Evolutionary conservation across 495 filamentous ascomycete species (phyloP), one percentile per base, ranked within the genome.

Genomic region (Penicillium cataractarum): DNA sequence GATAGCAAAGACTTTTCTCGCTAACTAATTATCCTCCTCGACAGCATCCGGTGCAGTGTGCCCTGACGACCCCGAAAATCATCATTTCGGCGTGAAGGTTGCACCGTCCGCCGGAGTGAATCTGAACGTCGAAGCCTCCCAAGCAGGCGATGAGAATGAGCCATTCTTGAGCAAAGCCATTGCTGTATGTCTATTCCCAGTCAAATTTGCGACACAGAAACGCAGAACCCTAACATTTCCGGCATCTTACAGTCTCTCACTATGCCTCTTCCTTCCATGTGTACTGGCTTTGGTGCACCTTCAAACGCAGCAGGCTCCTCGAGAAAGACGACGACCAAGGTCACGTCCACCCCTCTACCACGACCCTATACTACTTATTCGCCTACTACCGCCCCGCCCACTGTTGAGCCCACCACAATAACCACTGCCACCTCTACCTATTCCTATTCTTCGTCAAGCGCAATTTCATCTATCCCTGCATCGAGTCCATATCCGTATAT

Each of bases 241-340:
- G 9, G 29, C 4, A 29, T 7, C 24, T 1, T 12, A 12, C 15
- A 54, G 27, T 54, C 19, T 54, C 29, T 54, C 31, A 54, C 51
- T 10, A 54, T 54, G 29, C 51, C 51, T 32, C 32, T 54, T 6
- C 51, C n/a, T n/a, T 32, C 51, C n/a, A 54, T 35, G 51, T 54
- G 51, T n/a, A 31, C 51, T 5, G 51, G 51, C 5, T 54, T 54
- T 21, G 51, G 31, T 1, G 24, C 46, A 17, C 46, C 46, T 15
- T 24, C 46, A 17, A 50, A 50, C 22, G 24, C 46, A 29, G 10
- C 46, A 6, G 24, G 15, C 13, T 50, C 46, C 22, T 24, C 24
- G 4, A 50, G 9, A 21, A 29, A 17, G 12, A 27, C 26, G 0
- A 50, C 24, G 15, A 29, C 24, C 2, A 50, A 27, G 46, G 24